phyloP scores from a whole-genome alignment of 805 yeast genomes.

The Grigorovia humatica region DNA sequence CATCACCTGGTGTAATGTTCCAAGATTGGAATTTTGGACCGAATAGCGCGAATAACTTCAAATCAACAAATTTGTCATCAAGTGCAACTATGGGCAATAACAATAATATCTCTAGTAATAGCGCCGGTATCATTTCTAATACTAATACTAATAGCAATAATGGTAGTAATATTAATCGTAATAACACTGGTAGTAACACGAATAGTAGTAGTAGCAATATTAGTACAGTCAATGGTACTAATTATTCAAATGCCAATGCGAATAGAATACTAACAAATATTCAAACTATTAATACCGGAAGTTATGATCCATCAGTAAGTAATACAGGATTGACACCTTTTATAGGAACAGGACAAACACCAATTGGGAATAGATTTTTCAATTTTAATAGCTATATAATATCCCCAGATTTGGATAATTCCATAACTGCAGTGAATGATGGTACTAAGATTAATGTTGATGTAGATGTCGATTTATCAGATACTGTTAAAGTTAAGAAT shows the following conservation, averaged over 20 bases:
- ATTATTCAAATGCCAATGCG: not conserved
- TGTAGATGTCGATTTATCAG: not conserved
- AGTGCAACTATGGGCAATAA: not conserved
- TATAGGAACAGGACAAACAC: slow-evolving; percentile 22
- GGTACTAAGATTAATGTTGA: not conserved
- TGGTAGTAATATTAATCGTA: not conserved
- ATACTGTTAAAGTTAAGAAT: not conserved
- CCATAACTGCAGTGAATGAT: slow-evolving; percentile 5
- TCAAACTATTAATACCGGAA: not conserved
- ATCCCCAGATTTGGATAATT: slow-evolving; percentile 1
- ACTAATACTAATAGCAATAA: not conserved
- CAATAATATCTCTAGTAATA: not conserved
- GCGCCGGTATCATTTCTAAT: not conserved
- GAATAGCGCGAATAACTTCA: slow-evolving; percentile 7
- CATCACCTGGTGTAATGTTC: slow-evolving; percentile 26
- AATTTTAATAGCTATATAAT: slow-evolving; percentile 18
- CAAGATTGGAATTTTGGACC: slow-evolving; percentile 25
- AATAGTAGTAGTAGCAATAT: not conserved
- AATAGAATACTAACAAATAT: not conserved
- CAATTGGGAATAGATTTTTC: slow-evolving; percentile 20
- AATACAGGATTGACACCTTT: slow-evolving; percentile 26
- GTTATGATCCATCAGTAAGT: slow-evolving; percentile 10
- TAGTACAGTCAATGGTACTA: not conserved
- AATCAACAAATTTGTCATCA: slow-evolving; percentile 1
- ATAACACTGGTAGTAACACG: not conserved